phyloP scores from a whole-genome alignment of 164 flowering plant genomes.

The Cinnamomum chago region DNA sequence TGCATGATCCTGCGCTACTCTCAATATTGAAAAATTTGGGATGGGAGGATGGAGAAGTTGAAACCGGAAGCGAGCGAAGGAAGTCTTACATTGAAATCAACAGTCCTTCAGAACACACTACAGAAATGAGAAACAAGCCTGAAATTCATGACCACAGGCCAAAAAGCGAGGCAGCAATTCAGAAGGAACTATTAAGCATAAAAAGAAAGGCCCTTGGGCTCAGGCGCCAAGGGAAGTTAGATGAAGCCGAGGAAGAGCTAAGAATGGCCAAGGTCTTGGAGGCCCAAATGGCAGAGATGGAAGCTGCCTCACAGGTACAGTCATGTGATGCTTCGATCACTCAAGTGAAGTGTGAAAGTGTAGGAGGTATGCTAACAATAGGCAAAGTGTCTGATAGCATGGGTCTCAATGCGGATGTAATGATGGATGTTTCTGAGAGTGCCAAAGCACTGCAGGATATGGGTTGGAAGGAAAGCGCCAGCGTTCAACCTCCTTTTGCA shows the following conservation, averaged over 20 bases:
- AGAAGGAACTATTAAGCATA: conserved; percentile 72
- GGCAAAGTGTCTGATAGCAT: not conserved
- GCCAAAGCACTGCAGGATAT: conserved; percentile 1
- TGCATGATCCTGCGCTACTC: conserved; percentile 74
- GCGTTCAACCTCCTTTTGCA: conserved; percentile 1
- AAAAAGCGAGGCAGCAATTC: conserved; percentile 69
- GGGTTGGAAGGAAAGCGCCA: conserved; percentile 9
- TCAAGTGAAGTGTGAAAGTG: conserved; percentile 2
- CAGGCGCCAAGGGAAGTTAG: conserved; percentile 71
- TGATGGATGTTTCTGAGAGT: not conserved
- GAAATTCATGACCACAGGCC: conserved; percentile 16
- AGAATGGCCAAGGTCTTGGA: conserved; percentile 55
- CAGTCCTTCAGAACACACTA: conserved; percentile 2
- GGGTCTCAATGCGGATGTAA: not conserved
- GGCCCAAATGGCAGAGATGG: conserved; percentile 59
- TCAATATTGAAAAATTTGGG: conserved; percentile 58
- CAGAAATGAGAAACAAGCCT: conserved; percentile 11
- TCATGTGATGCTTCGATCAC: conserved; percentile 5
- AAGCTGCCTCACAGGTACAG: conserved; percentile 31
- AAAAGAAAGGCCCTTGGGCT: conserved; percentile 78
- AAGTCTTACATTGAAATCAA: conserved; percentile 18
- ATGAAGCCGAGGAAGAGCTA: conserved; percentile 79
- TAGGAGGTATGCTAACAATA: not conserved
- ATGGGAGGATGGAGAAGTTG: conserved; percentile 62
- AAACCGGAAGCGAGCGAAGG: conserved; percentile 11